Percentiles rank a stretch among this genome's conserved stretches.
phyloP scores from a whole-genome alignment of 306 rosid species.

The Corylus avellana region DNA sequence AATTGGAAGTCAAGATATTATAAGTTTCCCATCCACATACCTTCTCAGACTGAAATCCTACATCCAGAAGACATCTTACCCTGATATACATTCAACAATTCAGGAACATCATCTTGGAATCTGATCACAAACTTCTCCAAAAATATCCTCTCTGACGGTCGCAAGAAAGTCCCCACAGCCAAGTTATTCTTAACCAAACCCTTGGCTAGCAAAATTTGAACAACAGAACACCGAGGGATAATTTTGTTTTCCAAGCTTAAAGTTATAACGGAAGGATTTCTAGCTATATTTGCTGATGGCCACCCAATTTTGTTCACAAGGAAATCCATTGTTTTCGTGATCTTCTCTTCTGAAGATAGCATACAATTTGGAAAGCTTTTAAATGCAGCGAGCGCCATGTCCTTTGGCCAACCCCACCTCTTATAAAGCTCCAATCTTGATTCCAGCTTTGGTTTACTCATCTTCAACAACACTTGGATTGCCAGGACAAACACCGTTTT shows the following conservation, averaged over 20 bases:
- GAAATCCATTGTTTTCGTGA: conserved; percentile 11
- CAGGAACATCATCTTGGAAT: neutral
- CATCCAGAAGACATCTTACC: neutral
- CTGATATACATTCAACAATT: conserved; percentile 12
- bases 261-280: neutral
- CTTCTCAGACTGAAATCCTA: conserved; percentile 1
- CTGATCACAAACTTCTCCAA: neutral
- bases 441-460: too few relatives aligned
- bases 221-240: too few relatives aligned
- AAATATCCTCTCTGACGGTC: neutral
- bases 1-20: too few relatives aligned
- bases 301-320: conserved; percentile 19
- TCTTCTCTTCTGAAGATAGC: conserved; percentile 16
- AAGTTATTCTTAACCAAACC: conserved; percentile 27
- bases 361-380: conserved; percentile 35
- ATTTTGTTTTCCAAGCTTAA: neutral
- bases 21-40: too few relatives aligned
- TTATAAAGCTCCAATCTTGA: too few relatives aligned
- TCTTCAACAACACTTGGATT: too few relatives aligned
- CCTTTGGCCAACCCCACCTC: too few relatives aligned
- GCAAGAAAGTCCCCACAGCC: neutral
- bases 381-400: conserved; percentile 19
- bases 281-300: conserved; percentile 20
- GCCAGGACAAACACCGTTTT: too few relatives aligned
- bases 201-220: conserved; percentile 9